Conservation (phyloP, 2,329 filamentous ascomycete genomes). For the Exophiala bonariae region DNA sequence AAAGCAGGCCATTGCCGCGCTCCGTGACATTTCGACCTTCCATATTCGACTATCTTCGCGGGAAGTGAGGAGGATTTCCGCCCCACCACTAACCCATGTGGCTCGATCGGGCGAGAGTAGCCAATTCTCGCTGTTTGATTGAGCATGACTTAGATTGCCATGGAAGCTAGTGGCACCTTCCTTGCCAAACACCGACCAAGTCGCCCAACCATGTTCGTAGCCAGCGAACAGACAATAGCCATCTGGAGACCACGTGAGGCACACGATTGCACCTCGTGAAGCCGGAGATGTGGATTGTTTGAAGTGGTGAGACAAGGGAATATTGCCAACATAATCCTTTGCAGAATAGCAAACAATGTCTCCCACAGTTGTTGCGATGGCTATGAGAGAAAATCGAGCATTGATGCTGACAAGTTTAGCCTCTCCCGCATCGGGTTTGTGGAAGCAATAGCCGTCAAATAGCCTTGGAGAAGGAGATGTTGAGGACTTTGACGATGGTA, state of each 20-base stretch:
- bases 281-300: slow-evolving; percentile 65
- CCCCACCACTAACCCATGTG: slow-evolving; percentile 84
- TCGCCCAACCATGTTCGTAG: slow-evolving; percentile 89
- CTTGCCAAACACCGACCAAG: slow-evolving; percentile 97
- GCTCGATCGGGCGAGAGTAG: slow-evolving; percentile 75
- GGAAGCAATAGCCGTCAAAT: slow-evolving; percentile 91
- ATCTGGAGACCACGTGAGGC: slow-evolving; percentile 85
- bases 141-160: slow-evolving; percentile 63
- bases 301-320: slow-evolving; percentile 81
- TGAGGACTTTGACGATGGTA: slow-evolving; percentile 35
- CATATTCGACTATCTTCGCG: slow-evolving; percentile 76
- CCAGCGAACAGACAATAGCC: slow-evolving; percentile 95
- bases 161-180: slow-evolving; percentile 80
- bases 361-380: slow-evolving; percentile 78
- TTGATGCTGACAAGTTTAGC: slow-evolving; percentile 83
- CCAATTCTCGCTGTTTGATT: slow-evolving; percentile 76
- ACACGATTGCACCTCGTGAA: slow-evolving; percentile 70
- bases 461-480: slow-evolving; percentile 55
- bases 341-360: slow-evolving; percentile 87
- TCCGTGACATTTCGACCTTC: slow-evolving; percentile 88
- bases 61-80: slow-evolving; percentile 75
- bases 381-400: slow-evolving; percentile 89
- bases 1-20: slow-evolving; percentile 89
- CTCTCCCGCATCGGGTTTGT: slow-evolving; percentile 63
- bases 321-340: slow-evolving; percentile 89